phyloP scores from a whole-genome alignment of 331 rosid species.

The Malus hybrid region DNA sequence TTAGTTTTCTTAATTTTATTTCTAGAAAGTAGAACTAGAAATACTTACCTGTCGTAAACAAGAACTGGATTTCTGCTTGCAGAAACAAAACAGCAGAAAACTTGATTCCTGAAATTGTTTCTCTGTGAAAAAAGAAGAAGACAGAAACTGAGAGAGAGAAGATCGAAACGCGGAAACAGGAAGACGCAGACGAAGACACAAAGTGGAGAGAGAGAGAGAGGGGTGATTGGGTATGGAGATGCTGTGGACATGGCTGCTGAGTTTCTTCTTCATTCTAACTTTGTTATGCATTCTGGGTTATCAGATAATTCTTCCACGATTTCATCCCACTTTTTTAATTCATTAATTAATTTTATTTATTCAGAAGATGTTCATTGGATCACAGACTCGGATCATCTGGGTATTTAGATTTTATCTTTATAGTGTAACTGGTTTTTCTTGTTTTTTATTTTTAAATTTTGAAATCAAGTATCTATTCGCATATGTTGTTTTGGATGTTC shows the following conservation, averaged over 20 bases:
- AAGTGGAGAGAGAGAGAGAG: background rate
- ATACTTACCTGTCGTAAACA: background rate
- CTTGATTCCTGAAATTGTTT: background rate
- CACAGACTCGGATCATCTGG: background rate
- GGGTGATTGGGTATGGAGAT: slow-evolving; percentile 18
- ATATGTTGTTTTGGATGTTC: background rate
- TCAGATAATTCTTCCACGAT: slow-evolving; percentile 15
- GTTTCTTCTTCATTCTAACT: slow-evolving; percentile 33
- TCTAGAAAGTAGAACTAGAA: background rate
- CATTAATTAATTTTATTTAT: too few relatives aligned
- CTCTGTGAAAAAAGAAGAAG: background rate
- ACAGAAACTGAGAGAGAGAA: background rate
- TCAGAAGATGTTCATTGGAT: background rate
- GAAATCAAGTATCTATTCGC: background rate
- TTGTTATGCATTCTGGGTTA: slow-evolving; percentile 25
- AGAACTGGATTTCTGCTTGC: background rate
- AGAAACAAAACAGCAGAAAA: background rate
- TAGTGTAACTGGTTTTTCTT: background rate
- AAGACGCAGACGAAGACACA: background rate
- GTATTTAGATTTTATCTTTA: background rate
- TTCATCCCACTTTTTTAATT: background rate
- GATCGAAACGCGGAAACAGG: background rate
- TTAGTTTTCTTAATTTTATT: too few relatives aligned
- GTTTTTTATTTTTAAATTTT: background rate
- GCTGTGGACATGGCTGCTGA: slow-evolving; percentile 38